A percentile compares a stretch with the other conserved stretches of the same genome.
Conservation (phyloP, 495 filamentous ascomycete species). For the Hyaloscypha variabilis region DNA sequence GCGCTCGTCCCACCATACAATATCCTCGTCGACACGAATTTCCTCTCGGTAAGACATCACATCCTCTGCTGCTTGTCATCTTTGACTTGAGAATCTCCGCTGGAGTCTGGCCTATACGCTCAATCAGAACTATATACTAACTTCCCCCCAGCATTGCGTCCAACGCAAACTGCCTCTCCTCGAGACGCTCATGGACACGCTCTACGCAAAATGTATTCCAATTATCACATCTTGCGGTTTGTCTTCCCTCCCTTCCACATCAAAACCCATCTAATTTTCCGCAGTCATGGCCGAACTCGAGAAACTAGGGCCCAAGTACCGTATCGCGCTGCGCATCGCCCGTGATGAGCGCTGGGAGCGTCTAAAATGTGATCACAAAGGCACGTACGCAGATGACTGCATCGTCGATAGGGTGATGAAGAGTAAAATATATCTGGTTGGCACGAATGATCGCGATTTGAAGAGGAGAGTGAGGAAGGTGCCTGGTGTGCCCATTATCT, state of each 20-base stretch:
- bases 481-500: conserved; percentile 60
- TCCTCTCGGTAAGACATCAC: too few relatives aligned
- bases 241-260: too few relatives aligned
- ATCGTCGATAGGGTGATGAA: conserved; percentile 83
- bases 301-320: conserved; percentile 87
- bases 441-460: conserved; percentile 82
- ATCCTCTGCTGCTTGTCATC: too few relatives aligned
- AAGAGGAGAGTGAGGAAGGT: conserved; percentile 72
- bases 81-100: too few relatives aligned
- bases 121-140: too few relatives aligned
- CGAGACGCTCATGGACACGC: conserved; percentile 67
- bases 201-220: conserved; percentile 64
- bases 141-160: conserved; percentile 87
- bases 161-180: conserved; percentile 87
- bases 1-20: conserved; percentile 88
- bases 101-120: too few relatives aligned
- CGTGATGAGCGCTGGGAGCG: conserved; percentile 88
- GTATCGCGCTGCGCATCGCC: conserved; percentile 88
- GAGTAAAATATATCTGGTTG: conserved; percentile 84
- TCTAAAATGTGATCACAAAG: conserved; percentile 84
- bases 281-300: conserved; percentile 78
- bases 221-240: conserved; percentile 66
- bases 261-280: too few relatives aligned
- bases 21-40: conserved; percentile 88
- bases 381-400: conserved; percentile 94